Evolutionary conservation across 495 filamentous ascomycete species (phyloP).

Genomic region (Talaromyces ruber): DNA sequence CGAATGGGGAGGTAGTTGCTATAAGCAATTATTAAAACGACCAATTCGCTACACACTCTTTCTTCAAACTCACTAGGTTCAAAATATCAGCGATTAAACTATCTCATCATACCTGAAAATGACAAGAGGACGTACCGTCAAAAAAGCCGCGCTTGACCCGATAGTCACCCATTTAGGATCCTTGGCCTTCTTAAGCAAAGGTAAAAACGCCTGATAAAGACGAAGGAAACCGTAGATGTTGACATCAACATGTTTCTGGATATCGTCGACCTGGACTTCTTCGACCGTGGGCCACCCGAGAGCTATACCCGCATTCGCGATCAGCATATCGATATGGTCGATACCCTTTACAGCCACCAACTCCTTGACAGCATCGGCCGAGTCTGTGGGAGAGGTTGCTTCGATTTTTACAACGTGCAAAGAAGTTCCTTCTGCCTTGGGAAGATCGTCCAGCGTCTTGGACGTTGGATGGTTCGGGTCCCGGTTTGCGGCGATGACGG

Average conservation of each 20-base stretch:
- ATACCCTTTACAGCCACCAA: slow-evolving; percentile 21
- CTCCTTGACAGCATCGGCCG: slow-evolving; percentile 16
- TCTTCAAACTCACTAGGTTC: neutral
- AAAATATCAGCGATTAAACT: neutral
- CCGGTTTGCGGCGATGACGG: slow-evolving; percentile 40
- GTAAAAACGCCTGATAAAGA: slow-evolving; percentile 27
- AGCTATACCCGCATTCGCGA: slow-evolving; percentile 41
- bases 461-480: slow-evolving; percentile 18
- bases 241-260: slow-evolving; percentile 23
- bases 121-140: slow-evolving; percentile 12
- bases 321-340: slow-evolving; percentile 35
- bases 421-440: slow-evolving; percentile 20
- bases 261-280: slow-evolving; percentile 14
- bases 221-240: slow-evolving; percentile 23
- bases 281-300: slow-evolving; percentile 10
- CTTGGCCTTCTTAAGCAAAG: slow-evolving; percentile 23
- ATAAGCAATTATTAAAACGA: neutral
- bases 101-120: neutral
- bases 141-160: slow-evolving; percentile 17
- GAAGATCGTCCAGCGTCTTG: slow-evolving; percentile 15
- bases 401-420: slow-evolving; percentile 37
- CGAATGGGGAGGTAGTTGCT: slow-evolving; percentile 14
- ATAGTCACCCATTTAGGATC: slow-evolving; percentile 29
- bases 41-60: neutral
- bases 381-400: slow-evolving; percentile 16